A percentile compares a stretch with the other conserved stretches of the same genome.
Conservation (phyloP, 176 grass and related monocot species). For the Chloris gayana region DNA sequence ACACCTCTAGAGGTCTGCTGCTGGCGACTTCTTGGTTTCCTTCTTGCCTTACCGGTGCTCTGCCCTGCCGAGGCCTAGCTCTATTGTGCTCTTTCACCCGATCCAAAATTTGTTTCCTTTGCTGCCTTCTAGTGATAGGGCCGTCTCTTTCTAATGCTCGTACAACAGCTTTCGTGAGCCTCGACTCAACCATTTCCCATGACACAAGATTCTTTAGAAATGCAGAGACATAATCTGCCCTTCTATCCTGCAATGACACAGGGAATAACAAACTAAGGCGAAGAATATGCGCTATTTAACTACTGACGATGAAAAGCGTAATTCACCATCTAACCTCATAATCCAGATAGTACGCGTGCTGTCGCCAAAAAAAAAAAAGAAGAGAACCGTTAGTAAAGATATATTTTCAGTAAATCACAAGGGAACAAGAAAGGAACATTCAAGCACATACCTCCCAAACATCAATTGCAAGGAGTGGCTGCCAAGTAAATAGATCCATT, state of each 20-base stretch:
- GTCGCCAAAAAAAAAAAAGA: neutral
- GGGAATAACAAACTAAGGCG: neutral
- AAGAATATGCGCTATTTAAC: neutral
- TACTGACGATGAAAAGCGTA: constrained; percentile 5
- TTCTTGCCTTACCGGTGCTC: neutral
- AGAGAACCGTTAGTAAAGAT: constrained; percentile 33
- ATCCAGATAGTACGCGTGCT: constrained; percentile 95
- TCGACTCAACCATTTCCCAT: constrained; percentile 68
- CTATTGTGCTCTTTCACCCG: neutral
- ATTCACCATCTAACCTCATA: constrained; percentile 64
- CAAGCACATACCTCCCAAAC: constrained; percentile 84
- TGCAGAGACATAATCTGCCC: constrained; percentile 66
- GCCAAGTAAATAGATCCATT: constrained; percentile 50
- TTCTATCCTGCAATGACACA: constrained; percentile 61
- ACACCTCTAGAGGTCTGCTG: constrained; percentile 22
- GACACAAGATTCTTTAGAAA: constrained; percentile 88
- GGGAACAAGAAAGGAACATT: constrained; percentile 9
- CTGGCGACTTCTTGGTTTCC: constrained; percentile 33
- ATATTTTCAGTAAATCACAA: neutral
- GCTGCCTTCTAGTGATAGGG: constrained; percentile 28
- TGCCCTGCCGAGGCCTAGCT: constrained; percentile 24
- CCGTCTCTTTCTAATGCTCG: constrained; percentile 45
- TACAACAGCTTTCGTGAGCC: constrained; percentile 54
- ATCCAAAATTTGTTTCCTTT: constrained; percentile 31
- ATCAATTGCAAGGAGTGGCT: constrained; percentile 91